Percentiles rank a stretch among this genome's conserved stretches.
These are phyloP conservation scores for Aspergillus spinulosporus DNA, from an alignment of 2,329 filamentous ascomycete species.

Conservation along the genomic window DNA sequence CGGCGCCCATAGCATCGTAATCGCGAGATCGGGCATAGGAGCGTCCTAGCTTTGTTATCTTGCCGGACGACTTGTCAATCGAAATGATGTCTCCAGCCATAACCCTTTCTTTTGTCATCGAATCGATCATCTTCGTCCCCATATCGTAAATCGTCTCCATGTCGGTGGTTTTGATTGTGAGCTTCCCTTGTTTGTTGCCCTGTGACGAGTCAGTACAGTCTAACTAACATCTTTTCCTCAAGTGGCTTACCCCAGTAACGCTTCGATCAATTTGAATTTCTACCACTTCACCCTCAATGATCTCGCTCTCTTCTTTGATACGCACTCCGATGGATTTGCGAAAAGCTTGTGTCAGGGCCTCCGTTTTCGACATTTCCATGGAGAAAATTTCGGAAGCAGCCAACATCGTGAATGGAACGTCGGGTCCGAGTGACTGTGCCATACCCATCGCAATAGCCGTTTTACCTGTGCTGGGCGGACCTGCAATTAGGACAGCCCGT, in stretches of 20 bases:
- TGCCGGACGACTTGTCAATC: conserved; percentile 97
- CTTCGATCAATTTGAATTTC: conserved; percentile 98
- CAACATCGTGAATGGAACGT: conserved; percentile 95
- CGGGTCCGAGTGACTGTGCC: conserved; percentile 89
- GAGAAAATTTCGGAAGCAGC: conserved; percentile 98
- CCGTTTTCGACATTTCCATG: conserved; percentile 98
- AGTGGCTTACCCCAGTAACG: conserved; percentile 69
- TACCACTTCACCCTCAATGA: conserved; percentile 98
- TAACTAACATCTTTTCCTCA: too few relatives aligned
- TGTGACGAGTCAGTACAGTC: conserved; percentile 29
- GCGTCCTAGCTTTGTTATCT: conserved; percentile 94
- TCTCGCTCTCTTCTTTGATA: conserved; percentile 98
- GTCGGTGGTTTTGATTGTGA: conserved; percentile 98
- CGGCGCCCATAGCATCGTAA: conserved; percentile 98
- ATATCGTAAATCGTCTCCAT: conserved; percentile 99
- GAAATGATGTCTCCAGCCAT: conserved; percentile 98
- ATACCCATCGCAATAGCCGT: conserved; percentile 99
- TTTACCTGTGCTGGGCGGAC: conserved; percentile 95
- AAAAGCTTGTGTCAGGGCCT: conserved; percentile 97
- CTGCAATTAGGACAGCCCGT: conserved; percentile 88
- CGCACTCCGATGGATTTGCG: conserved; percentile 96
- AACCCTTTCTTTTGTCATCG: conserved; percentile 98
- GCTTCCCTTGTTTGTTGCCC: conserved; percentile 96
- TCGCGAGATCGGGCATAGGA: conserved; percentile 94
- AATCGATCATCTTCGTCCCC: conserved; percentile 99